phyloP scores from a whole-genome alignment of 768 basidiomycete species.

The Leccinum longicurvipes region DNA sequence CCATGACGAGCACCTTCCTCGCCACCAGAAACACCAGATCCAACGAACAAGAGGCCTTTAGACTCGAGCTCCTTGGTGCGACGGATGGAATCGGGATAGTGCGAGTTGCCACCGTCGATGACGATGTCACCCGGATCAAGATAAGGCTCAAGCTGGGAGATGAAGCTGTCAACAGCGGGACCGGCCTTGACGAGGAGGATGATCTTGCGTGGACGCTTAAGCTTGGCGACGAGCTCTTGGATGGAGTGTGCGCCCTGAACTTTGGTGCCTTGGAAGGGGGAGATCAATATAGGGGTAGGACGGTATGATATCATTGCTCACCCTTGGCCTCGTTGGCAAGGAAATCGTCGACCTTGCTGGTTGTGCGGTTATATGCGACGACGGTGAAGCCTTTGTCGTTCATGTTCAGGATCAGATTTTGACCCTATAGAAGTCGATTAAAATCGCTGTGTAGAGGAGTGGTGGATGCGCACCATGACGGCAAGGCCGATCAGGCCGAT shows the following conservation, averaged over 20 bases:
- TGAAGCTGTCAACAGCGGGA: slow-evolving; percentile 93
- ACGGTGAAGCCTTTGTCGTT: slow-evolving; percentile 99
- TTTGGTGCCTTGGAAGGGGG: slow-evolving; percentile 69
- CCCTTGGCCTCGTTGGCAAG: slow-evolving; percentile 98
- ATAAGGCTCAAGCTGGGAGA: slow-evolving; percentile 80
- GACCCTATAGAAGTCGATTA: slow-evolving; percentile 54
- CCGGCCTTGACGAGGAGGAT: slow-evolving; percentile 99
- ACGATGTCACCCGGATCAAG: slow-evolving; percentile 97
- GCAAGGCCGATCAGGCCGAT: slow-evolving; percentile 98
- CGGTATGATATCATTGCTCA: slow-evolving; percentile 38
- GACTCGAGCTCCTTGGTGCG: slow-evolving; percentile 88
- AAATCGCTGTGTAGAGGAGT: slow-evolving; percentile 12
- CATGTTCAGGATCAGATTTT: slow-evolving; percentile 98
- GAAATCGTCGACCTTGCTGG: slow-evolving; percentile 93
- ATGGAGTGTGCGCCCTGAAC: slow-evolving; percentile 93
- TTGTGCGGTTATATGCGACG: slow-evolving; percentile 96
- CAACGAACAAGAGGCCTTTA: slow-evolving; percentile 95
- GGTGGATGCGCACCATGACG: slow-evolving; percentile 75
- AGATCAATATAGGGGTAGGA: slow-evolving; percentile 18
- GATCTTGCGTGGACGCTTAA: slow-evolving; percentile 95
- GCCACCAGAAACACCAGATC: slow-evolving; percentile 98
- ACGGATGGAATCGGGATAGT: slow-evolving; percentile 97
- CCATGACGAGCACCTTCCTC: slow-evolving; percentile 98
- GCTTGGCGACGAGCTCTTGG: slow-evolving; percentile 85
- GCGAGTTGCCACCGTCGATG: slow-evolving; percentile 99